Percentiles rank a stretch among this genome's conserved stretches.
phyloP scores from a whole-genome alignment of 176 grass and related monocot species.

The Zea luxurians region DNA sequence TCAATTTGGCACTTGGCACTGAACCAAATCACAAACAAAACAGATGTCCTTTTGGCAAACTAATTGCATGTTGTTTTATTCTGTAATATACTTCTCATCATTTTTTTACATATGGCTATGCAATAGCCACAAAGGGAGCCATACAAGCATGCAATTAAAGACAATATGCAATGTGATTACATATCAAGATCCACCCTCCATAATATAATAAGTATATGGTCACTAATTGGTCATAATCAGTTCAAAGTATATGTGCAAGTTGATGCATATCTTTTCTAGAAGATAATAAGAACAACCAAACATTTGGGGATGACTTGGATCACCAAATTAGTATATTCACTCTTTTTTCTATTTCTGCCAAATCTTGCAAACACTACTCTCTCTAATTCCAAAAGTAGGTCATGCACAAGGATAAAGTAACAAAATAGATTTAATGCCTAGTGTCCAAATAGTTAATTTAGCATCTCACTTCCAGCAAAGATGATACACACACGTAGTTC shows the following conservation, averaged over 20 bases:
- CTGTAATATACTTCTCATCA: slow-evolving; percentile 19
- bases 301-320: not conserved
- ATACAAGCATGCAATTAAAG: slow-evolving; percentile 12
- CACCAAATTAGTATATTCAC: slow-evolving; percentile 6
- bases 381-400: not conserved
- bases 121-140: slow-evolving; percentile 7
- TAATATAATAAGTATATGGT: slow-evolving; percentile 25
- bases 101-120: not conserved
- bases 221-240: slow-evolving; percentile 32
- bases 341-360: slow-evolving; percentile 17
- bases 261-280: not conserved
- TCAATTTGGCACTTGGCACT: slow-evolving; percentile 10
- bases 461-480: too few relatives aligned
- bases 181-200: slow-evolving; percentile 34
- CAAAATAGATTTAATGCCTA: not conserved
- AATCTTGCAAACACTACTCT: not conserved
- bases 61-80: slow-evolving; percentile 14
- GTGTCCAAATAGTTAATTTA: too few relatives aligned
- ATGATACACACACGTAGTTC: too few relatives aligned
- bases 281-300: not conserved
- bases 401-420: not conserved
- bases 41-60: not conserved
- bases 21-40: slow-evolving; percentile 16
- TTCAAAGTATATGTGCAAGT: slow-evolving; percentile 15
- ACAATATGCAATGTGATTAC: slow-evolving; percentile 13